Base-by-base conservation (phyloP, 805 yeast species). In the Candida multigemmis region DNA sequence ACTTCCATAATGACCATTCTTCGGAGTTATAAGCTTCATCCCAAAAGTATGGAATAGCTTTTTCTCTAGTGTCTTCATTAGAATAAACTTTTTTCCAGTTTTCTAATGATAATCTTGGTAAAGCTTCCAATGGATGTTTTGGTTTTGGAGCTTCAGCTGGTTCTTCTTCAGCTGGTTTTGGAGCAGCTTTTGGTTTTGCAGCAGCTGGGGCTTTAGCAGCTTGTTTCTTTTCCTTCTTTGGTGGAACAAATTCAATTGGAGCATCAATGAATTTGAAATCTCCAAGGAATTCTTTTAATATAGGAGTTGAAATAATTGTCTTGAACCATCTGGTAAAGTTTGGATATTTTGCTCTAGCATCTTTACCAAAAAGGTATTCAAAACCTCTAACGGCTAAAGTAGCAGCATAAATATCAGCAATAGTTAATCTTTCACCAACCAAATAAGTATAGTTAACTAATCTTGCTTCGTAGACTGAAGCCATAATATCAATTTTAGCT, bases 1-100 rank as follows among this genome's bases (percentile, higher is more conserved):
- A 94, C 72, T 72, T 84, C 85, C 85, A 89, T 48, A 89, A 60
- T 31, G 97, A 87, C 85, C 87, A 89, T 65, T 89, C 97, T 40
- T 75, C 70, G 41, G 91, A 76, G 68, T 89, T 79, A 72, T 70
- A 89, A 68, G 81, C 77, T 58, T 80, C 81, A 41, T 65, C 53
- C 96, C 96, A 91, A 87, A 89, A 91, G 87, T 89, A 91, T 57
- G 97, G 97, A 45, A 89, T 70, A 42, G 96, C 94, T 42, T 63
- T 76, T 56, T 75, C 78, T 67, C 96, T 83, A 56, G 97, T 89
- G 50, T 91, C 97, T 67, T 85, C 89, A 74, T 89, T 91, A 40
- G 96, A 86, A 79, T 91, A 89, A 42, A 65, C 65, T 69, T 96
- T 81, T 77, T 91, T 91, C 93, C 96, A 87, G 62, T 84, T 91